These are phyloP conservation scores for Petunia hybrid DNA, from an alignment of 305 asterid species.

Conservation along the genomic window DNA sequence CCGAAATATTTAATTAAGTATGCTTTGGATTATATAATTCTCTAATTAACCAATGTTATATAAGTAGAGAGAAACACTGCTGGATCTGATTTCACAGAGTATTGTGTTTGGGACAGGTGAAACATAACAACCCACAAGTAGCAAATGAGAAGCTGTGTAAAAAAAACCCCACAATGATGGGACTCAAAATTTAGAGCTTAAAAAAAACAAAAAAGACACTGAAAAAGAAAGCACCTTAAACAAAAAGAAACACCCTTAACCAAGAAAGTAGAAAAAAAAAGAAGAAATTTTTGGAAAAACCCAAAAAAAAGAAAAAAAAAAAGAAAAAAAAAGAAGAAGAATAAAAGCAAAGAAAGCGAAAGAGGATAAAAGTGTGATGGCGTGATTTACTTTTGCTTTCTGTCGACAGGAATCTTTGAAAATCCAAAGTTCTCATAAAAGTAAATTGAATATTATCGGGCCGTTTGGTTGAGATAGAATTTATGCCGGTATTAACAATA, in stretches of 20 bases:
- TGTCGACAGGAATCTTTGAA: conserved; percentile 62
- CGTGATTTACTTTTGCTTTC: conserved; percentile 59
- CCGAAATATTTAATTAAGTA: too few species aligned
- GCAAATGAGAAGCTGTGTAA: neutral
- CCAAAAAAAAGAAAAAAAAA: neutral
- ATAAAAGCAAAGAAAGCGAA: conserved; percentile 55
- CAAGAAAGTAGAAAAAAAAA: conserved; percentile 32
- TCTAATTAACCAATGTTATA: too few species aligned
- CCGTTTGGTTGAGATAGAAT: too few species aligned
- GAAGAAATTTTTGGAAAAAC: neutral
- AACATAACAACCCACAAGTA: conserved; percentile 15
- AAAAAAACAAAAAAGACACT: conserved; percentile 45
- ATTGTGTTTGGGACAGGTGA: neutral
- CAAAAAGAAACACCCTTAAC: conserved; percentile 38
- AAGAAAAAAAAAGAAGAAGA: conserved; percentile 17
- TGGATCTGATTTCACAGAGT: neutral
- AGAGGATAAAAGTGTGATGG: conserved; percentile 47
- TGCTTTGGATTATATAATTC: too few species aligned
- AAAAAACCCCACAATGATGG: conserved; percentile 37
- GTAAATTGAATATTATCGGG: neutral
- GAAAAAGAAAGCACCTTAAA: conserved; percentile 41
- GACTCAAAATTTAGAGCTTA: conserved; percentile 33
- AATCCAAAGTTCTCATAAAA: conserved; percentile 44
- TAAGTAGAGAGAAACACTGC: too few species aligned
- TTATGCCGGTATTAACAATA: too few species aligned